Evolutionary conservation across 2,329 filamentous ascomycete genomes (phyloP).

Genomic region (Epichloe gansuensis): DNA sequence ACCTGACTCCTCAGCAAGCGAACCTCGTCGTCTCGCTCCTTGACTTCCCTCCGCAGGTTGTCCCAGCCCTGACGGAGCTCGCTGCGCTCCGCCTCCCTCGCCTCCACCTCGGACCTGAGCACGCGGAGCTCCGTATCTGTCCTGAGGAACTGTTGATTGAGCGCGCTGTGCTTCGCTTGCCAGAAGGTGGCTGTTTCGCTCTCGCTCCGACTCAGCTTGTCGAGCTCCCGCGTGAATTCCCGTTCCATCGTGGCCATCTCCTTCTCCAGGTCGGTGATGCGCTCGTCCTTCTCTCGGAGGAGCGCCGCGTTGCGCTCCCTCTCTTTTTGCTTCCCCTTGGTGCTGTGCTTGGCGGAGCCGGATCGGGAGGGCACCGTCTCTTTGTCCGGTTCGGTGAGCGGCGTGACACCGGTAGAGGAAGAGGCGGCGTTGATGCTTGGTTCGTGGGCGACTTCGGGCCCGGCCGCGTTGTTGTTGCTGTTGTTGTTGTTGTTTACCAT

Average conservation of each 20-base stretch:
- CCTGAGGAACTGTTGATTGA: conserved; percentile 39
- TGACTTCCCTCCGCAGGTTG: conserved; percentile 30
- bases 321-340: conserved; percentile 12
- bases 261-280: conserved; percentile 38
- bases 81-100: conserved; percentile 31
- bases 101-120: conserved; percentile 35
- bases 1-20: conserved; percentile 45
- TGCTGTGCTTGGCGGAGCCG: conserved; percentile 4
- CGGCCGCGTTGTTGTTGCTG: conserved; percentile 11
- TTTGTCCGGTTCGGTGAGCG: conserved; percentile 19
- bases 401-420: conserved; percentile 14
- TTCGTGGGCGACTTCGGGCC: conserved; percentile 14
- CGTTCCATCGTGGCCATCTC: conserved; percentile 39
- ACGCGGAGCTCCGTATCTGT: conserved; percentile 40
- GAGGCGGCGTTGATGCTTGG: conserved; percentile 8
- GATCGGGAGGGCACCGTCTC: conserved; percentile 9
- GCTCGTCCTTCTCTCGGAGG: conserved; percentile 35
- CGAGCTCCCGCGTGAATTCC: conserved; percentile 41
- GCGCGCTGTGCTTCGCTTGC: conserved; percentile 40
- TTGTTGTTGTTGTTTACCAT: conserved; percentile 13
- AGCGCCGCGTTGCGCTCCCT: conserved; percentile 9
- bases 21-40: conserved; percentile 43
- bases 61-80: conserved; percentile 39
- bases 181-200: conserved; percentile 43
- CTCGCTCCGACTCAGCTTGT: conserved; percentile 39